Evolutionary conservation across 495 filamentous ascomycete species (phyloP).

Genomic region (Aspergillus sclerotiicarbonarius): DNA sequence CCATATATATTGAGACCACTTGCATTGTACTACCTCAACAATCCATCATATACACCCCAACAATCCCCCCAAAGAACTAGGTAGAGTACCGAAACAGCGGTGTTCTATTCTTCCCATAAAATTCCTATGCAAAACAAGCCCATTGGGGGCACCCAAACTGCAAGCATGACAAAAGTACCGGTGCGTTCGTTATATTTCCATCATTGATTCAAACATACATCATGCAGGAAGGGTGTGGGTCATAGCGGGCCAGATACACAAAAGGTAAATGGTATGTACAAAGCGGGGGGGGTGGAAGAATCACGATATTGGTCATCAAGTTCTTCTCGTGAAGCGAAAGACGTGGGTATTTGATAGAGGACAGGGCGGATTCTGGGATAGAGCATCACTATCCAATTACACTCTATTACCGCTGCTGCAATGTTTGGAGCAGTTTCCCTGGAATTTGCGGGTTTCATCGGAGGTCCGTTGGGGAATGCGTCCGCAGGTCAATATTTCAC

Average conservation of each 20-base stretch:
- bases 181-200: background rate
- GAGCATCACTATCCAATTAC: background rate
- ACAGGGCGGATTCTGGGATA: background rate
- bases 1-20: slow-evolving; percentile 8
- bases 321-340: background rate
- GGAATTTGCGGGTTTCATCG: no score
- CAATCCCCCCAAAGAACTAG: background rate
- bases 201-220: slow-evolving; percentile 2
- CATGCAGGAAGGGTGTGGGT: background rate
- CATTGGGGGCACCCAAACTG: background rate
- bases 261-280: background rate
- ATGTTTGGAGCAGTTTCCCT: no score
- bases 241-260: background rate
- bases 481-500: no score
- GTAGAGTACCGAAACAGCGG: background rate
- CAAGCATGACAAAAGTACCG: background rate
- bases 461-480: no score
- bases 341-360: background rate
- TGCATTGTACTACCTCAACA: slow-evolving; percentile 16
- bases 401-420: no score
- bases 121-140: background rate
- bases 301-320: background rate
- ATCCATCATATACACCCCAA: slow-evolving; percentile 66
- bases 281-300: background rate
- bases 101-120: background rate